A percentile compares a stretch with the other conserved stretches of the same genome.
Evolutionary conservation across 129 eudicot species (phyloP).

Genomic region (Gnaphalium uliginosum): DNA sequence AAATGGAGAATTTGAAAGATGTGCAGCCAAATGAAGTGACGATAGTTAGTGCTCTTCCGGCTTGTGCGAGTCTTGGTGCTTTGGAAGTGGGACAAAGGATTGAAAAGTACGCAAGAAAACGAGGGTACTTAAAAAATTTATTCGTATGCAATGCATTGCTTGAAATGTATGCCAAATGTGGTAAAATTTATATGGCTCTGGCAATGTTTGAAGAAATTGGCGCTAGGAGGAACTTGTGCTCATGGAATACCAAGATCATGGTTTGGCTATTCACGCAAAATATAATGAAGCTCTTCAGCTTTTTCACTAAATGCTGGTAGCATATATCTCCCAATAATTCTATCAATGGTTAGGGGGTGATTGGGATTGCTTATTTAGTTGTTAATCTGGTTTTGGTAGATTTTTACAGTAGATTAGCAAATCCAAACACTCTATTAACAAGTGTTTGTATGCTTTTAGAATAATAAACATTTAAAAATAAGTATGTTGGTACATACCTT

Average conservation of each 20-base stretch:
- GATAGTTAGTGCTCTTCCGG: constrained; percentile 69
- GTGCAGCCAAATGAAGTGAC: constrained; percentile 72
- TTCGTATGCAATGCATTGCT: constrained; percentile 68
- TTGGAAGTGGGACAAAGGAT: constrained; percentile 69
- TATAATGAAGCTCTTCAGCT: constrained; percentile 54
- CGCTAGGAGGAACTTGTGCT: constrained; percentile 54
- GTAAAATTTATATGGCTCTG: constrained; percentile 49
- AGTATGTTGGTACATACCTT: too few species aligned
- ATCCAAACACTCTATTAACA: neutral
- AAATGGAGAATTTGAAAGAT: constrained; percentile 57
- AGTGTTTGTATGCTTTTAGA: neutral
- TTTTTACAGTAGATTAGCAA: neutral
- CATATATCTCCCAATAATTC: neutral
- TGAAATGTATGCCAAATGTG: constrained; percentile 75
- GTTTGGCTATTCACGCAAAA: constrained; percentile 72
- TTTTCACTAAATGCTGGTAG: constrained; percentile 47
- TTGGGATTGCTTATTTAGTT: neutral
- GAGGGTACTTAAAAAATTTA: constrained; percentile 54
- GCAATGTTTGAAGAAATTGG: constrained; percentile 58
- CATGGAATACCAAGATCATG: constrained; percentile 84
- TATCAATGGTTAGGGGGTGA: neutral
- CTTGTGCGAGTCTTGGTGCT: constrained; percentile 75
- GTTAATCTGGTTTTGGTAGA: too few species aligned
- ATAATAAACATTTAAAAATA: too few species aligned
- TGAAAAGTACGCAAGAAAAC: constrained; percentile 57